These are phyloP conservation scores for Blastocystis sp. DNA, from an alignment of 352 stramenopile genomes.

Conservation along the genomic window DNA sequence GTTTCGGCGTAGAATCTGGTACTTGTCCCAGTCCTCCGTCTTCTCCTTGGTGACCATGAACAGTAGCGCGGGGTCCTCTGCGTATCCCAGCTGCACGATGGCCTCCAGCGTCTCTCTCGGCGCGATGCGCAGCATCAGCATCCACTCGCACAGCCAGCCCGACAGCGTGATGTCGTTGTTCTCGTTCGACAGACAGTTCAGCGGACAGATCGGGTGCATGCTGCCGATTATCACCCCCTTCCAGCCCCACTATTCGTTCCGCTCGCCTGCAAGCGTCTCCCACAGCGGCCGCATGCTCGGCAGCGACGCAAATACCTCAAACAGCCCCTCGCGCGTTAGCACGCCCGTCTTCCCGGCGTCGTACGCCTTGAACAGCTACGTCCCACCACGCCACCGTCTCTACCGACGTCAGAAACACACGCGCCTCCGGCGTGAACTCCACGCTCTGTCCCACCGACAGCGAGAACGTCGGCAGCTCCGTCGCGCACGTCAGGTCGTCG, in stretches of 20 bases:
- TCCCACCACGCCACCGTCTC: background rate
- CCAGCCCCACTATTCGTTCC: background rate
- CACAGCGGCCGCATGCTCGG: background rate
- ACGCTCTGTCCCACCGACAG: background rate
- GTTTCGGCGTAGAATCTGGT: background rate
- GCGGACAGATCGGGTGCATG: slow-evolving; percentile 16
- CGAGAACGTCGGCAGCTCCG: background rate
- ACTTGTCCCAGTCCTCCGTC: slow-evolving; percentile 24
- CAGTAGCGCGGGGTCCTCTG: background rate
- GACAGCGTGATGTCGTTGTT: slow-evolving; percentile 31
- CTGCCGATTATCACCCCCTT: background rate
- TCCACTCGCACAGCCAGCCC: slow-evolving; percentile 14
- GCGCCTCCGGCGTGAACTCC: slow-evolving; percentile 4
- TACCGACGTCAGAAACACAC: background rate
- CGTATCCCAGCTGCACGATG: slow-evolving; percentile 8
- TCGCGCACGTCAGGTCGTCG: background rate
- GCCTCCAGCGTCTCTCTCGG: background rate
- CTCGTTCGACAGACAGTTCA: slow-evolving; percentile 25
- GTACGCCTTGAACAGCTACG: slow-evolving; percentile 19
- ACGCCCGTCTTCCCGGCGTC: slow-evolving; percentile 2
- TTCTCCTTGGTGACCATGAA: slow-evolving; percentile 25
- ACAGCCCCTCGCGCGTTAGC: background rate
- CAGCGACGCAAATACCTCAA: background rate
- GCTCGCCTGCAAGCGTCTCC: background rate
- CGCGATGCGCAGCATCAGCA: background rate